Base-by-base conservation (phyloP, 441 rosid species). In the Pelargonium fulgidum region DNA sequence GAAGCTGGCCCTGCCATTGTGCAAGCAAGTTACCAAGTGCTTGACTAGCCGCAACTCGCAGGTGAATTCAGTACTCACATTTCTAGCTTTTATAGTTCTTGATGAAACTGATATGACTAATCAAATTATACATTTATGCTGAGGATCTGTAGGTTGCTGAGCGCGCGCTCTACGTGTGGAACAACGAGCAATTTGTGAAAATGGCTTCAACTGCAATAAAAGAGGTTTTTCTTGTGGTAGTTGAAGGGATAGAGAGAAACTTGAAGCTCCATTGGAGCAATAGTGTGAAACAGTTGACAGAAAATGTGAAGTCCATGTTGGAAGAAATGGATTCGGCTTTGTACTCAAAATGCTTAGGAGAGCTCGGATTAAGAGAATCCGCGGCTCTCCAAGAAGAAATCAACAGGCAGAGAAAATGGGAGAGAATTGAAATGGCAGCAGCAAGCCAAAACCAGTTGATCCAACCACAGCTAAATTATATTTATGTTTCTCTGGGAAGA, bases 131-230 rank as follows among this genome's bases (percentile, higher is more conserved):
- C 45, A 5, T 42, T 44, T 44, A 85, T 44, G 13, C 48, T 44
- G 13, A 44, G 13, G 22, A 6, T 1, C 80, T 78, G 67, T 86
- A 92, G 98, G 95, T 92, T 14, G 98, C 98, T 69, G 98, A 92
- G 73, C 86, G 95, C 13, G 92, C 96, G 8, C 65, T 92, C 68
- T 89, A 87, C 78, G 81, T 92, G 71, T 92, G 95, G 98, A 88
- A 87, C 83, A 92, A 92, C 56, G 96, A 92, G 73, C 80, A 72
- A 33, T 83, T 88, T 52, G 86, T 86, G 72, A 85, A 85, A 75
- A 82, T 86, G 90, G 85, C 79, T 59, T 48, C 73, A 9, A 10
- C 78, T 33, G 81, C 85, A 2, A 72, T 73, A 20, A 84, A 86
- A 50, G 86, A 88, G 7, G 86, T 85, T 72, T 82, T 85, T 64